These are phyloP conservation scores for Uronychia binucleata DNA, from an alignment of 73 alveolate species.

Conservation along the genomic window DNA sequence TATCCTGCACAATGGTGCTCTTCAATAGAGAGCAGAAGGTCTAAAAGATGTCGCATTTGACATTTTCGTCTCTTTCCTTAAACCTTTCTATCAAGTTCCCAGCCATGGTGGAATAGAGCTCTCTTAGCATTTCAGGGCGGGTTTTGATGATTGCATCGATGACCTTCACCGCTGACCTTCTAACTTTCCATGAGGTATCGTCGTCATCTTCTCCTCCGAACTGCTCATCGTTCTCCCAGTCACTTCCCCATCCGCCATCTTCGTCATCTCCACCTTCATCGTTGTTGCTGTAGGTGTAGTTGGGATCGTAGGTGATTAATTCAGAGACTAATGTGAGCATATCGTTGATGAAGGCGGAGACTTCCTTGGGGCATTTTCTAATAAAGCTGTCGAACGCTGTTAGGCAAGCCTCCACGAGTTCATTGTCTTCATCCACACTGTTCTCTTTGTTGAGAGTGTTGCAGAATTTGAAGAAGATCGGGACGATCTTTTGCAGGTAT, in stretches of 20 bases:
- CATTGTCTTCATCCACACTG: slow-evolving; percentile 67
- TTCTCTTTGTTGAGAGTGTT: slow-evolving; percentile 44
- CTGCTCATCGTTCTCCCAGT: slow-evolving; percentile 63
- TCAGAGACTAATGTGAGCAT: slow-evolving; percentile 49
- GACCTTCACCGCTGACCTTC: slow-evolving; percentile 74
- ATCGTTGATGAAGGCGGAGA: slow-evolving; percentile 56
- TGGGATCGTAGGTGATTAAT: slow-evolving; percentile 75
- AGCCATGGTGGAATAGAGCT: slow-evolving; percentile 38
- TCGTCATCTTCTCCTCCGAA: slow-evolving; percentile 77
- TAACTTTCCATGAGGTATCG: slow-evolving; percentile 83
- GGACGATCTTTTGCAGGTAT: slow-evolving; percentile 63
- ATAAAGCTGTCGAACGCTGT: slow-evolving; percentile 74
- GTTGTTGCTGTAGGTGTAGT: slow-evolving; percentile 61
- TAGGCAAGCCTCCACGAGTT: slow-evolving; percentile 75
- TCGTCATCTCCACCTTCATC: slow-evolving; percentile 62
- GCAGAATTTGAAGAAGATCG: slow-evolving; percentile 55
- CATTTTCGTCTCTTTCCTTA: slow-evolving; percentile 79
- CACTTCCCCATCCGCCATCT: slow-evolving; percentile 70
- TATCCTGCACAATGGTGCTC: slow-evolving; percentile 50
- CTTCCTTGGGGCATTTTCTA: slow-evolving; percentile 73
- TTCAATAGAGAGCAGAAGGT: slow-evolving; percentile 65
- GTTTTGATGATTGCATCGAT: slow-evolving; percentile 64
- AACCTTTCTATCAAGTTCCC: slow-evolving; percentile 54
- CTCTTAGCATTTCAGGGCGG: slow-evolving; percentile 65
- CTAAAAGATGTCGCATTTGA: slow-evolving; percentile 62